Conservation (phyloP, 2,329 filamentous ascomycete species). For the Scedosporium dehoogii region DNA sequence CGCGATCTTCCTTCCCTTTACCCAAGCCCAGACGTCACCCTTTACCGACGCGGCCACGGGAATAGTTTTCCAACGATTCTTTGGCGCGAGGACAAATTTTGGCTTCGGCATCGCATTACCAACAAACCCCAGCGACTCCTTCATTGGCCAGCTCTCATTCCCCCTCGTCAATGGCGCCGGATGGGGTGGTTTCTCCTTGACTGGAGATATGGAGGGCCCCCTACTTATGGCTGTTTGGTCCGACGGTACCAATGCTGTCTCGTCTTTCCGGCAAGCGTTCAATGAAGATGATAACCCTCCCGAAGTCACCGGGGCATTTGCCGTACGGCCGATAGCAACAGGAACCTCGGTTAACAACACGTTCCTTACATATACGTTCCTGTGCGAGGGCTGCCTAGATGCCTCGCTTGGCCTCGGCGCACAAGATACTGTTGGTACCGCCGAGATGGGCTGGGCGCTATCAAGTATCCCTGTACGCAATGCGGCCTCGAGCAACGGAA, state of each 20-base stretch:
- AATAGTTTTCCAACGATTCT: conserved; percentile 20
- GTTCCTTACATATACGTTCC: conserved; percentile 34
- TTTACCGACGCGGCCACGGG: conserved; percentile 9
- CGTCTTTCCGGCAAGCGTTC: conserved; percentile 30
- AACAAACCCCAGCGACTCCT: conserved; percentile 22
- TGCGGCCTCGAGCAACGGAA: conserved; percentile 10
- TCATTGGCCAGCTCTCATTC: conserved; percentile 37
- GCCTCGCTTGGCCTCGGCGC: conserved; percentile 18
- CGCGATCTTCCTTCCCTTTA: neutral
- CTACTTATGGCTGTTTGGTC: conserved; percentile 35
- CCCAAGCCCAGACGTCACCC: neutral
- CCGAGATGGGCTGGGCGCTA: conserved; percentile 27
- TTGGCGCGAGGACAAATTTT: conserved; percentile 18
- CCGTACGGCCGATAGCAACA: conserved; percentile 27
- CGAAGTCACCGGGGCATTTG: conserved; percentile 29
- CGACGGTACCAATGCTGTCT: conserved; percentile 26
- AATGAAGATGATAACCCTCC: conserved; percentile 21
- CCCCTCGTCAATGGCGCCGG: conserved; percentile 27
- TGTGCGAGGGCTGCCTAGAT: conserved; percentile 28
- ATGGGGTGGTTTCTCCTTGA: conserved; percentile 34
- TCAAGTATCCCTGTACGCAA: conserved; percentile 13
- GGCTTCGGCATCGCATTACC: conserved; percentile 33
- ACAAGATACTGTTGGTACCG: conserved; percentile 13
- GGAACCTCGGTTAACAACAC: conserved; percentile 31
- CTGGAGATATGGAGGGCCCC: conserved; percentile 32